Conservation (phyloP, 2,329 filamentous ascomycete species). For the Exophiala aquamarina region DNA sequence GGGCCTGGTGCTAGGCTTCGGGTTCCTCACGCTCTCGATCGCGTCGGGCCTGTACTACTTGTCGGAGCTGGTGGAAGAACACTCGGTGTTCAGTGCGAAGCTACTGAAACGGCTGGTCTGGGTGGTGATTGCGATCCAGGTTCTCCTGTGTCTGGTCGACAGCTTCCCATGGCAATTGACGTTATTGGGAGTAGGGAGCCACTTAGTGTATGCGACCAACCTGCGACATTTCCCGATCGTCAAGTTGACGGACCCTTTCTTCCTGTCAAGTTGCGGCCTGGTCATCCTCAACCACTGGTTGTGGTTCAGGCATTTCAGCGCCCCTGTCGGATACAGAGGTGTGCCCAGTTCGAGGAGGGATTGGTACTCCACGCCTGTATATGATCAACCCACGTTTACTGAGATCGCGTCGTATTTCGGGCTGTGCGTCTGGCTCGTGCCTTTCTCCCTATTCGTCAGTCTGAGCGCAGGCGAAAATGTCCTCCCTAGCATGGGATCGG, state of each 20-base stretch:
- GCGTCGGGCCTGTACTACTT: constrained; percentile 98
- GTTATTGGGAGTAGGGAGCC: constrained; percentile 72
- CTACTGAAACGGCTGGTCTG: constrained; percentile 86
- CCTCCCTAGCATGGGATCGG: constrained; percentile 84
- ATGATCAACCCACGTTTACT: constrained; percentile 73
- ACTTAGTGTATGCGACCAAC: constrained; percentile 85
- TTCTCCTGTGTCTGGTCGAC: constrained; percentile 76
- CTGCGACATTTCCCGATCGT: constrained; percentile 75
- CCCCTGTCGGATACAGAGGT: constrained; percentile 53
- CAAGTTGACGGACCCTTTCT: constrained; percentile 82
- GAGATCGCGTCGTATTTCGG: constrained; percentile 97
- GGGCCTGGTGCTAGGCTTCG: constrained; percentile 84
- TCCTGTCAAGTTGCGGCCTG: constrained; percentile 78
- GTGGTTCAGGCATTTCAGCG: constrained; percentile 92
- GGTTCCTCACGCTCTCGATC: constrained; percentile 94
- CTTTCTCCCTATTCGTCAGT: constrained; percentile 92
- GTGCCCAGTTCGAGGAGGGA: constrained; percentile 23
- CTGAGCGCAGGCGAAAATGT: constrained; percentile 94
- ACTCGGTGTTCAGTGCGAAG: constrained; percentile 87
- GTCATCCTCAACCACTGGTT: constrained; percentile 90
- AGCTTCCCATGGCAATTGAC: constrained; percentile 78
- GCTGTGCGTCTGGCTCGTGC: constrained; percentile 93
- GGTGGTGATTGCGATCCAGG: constrained; percentile 70
- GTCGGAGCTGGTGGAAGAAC: constrained; percentile 95
- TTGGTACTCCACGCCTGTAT: constrained; percentile 39